Evolutionary conservation across 495 filamentous ascomycete species (phyloP).

Genomic region (Penicillium lagena): DNA sequence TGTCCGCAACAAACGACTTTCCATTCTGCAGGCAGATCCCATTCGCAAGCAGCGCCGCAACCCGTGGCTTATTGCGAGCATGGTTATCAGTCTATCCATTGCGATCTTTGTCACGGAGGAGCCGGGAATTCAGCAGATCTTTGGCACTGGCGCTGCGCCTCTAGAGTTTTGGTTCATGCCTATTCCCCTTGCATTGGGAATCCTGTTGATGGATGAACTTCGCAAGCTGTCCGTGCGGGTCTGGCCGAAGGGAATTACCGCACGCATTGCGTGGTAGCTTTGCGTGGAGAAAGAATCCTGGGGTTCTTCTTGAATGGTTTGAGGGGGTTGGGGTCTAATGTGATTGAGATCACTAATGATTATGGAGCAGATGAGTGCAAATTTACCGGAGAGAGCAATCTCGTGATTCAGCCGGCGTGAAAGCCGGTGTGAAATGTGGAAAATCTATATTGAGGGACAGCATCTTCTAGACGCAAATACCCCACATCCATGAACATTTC

Average conservation of each 20-base stretch:
- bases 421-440: no score
- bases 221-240: conserved; percentile 38
- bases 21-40: conserved; percentile 45
- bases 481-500: no score
- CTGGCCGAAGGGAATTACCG: conserved; percentile 35
- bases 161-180: conserved; percentile 48
- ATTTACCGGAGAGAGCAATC: no score
- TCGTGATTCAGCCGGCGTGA: no score
- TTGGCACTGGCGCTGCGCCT: conserved; percentile 41
- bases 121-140: conserved; percentile 40
- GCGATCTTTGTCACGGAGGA: conserved; percentile 48
- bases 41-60: conserved; percentile 41
- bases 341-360: no score
- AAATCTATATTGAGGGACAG: no score
- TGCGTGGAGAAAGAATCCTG: no score
- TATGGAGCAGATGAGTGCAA: no score
- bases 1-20: conserved; percentile 43
- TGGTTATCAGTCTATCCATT: conserved; percentile 38
- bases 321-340: no score
- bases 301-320: no score
- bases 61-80: conserved; percentile 38
- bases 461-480: no score
- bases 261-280: conserved; percentile 44
- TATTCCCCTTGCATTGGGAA: conserved; percentile 38
- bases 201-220: conserved; percentile 44